phyloP scores from a whole-genome alignment of 805 yeast genomes.

The Teunomyces funiuensis region DNA sequence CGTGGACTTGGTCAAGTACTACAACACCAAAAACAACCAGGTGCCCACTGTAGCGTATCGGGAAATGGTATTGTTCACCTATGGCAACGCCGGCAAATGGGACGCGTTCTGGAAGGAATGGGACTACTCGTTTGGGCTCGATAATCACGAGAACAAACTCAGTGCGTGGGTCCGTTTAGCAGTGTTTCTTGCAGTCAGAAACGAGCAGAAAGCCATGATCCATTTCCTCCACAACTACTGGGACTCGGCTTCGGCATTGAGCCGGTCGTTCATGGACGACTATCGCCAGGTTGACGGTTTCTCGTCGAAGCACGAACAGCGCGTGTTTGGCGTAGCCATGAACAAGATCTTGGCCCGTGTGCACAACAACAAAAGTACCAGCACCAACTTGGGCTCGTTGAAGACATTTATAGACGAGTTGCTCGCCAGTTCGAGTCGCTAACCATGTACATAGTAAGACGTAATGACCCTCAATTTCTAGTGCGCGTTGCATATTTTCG shows the following conservation, averaged over 20 bases:
- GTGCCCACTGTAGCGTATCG: slow-evolving; percentile 20
- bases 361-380: slow-evolving; percentile 35
- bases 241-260: slow-evolving; percentile 20
- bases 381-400: slow-evolving; percentile 50
- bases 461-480: background rate
- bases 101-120: slow-evolving; percentile 39
- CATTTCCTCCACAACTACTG: slow-evolving; percentile 32
- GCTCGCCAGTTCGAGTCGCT: slow-evolving; percentile 4
- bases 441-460: slow-evolving; percentile 3
- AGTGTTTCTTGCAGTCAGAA: slow-evolving; percentile 31
- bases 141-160: background rate
- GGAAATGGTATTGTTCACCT: slow-evolving; percentile 35
- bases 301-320: slow-evolving; percentile 20
- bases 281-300: slow-evolving; percentile 17
- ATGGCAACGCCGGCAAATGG: slow-evolving; percentile 43
- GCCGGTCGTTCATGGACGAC: slow-evolving; percentile 26
- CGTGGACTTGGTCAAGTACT: slow-evolving; percentile 23
- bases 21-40: slow-evolving; percentile 13
- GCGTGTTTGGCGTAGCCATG: slow-evolving; percentile 24
- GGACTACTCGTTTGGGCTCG: slow-evolving; percentile 23
- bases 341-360: slow-evolving; percentile 16
- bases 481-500: background rate
- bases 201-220: slow-evolving; percentile 23
- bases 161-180: slow-evolving; percentile 33
- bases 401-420: slow-evolving; percentile 10